Base-by-base conservation (phyloP, 108 stramenopile genomes). In the Epithemia pelagica region DNA sequence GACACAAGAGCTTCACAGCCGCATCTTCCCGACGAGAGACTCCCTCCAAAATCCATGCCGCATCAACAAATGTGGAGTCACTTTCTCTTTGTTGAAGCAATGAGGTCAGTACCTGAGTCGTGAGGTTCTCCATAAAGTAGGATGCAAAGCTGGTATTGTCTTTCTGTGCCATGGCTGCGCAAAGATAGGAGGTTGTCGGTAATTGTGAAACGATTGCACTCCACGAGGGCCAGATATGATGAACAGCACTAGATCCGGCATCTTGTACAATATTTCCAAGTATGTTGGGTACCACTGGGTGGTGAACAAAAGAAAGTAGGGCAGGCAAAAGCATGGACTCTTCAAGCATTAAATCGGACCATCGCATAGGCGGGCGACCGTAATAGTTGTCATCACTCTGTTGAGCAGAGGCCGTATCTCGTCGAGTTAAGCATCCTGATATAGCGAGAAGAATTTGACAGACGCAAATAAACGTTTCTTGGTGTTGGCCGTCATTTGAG, bases 21-120 rank as follows among this genome's bases (percentile, higher is more conserved):
- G 26, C 56, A 58, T 58, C 56, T 58, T 58, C 56, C 56, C 56
- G 56, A 18, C 56, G 22, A 23, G 56, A 26, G 15, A 58, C 7
- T 8, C 56, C 22, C 21, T 58, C 56, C 56, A 58, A n/a, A 23
- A 58, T 26, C 37, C 37, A 46, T 27, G 56, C 56, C 56, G 56
- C 56, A 26, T 27, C 56, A 8, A 27, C 56, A 7, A 58, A 7
- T 7, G 56, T 26, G 7, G 26, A 23, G 5, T 7, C 22, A 5
- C 15, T 15, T 8, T 58, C 56, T 21, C 15, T 18, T 18, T n/a
- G 7, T 26, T 27, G 56, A n/a, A 58, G 56, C 22, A 58, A 27
- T 8, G 22, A 26, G 18, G 56, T 58, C 7, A 58, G 22, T 18
- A 26, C 25, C 8, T 7, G 5, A 7, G 56, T 58, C 56, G 56